Base-by-base conservation (phyloP, 345 rosid genomes). In the Aurinia saxatilis region DNA sequence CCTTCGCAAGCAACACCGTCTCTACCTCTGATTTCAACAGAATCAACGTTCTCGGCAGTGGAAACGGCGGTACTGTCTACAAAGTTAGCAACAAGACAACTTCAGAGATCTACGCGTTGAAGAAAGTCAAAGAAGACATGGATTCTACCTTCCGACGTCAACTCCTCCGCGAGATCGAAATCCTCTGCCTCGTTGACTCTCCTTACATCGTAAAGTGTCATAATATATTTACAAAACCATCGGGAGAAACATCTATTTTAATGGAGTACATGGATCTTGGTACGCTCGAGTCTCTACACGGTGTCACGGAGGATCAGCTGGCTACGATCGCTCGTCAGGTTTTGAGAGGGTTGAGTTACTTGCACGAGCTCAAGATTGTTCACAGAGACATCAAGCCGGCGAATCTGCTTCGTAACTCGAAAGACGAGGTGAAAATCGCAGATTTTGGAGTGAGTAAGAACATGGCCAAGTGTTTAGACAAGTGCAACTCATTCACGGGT, bases 361-460 rank as follows among this genome's bases (percentile, higher is more conserved):
- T 88, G 37, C 96, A 88, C 62, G 55, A 75, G 27, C 76, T 66
- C 15, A 82, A 82, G 45, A 84, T 88, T 59, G 77, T 88, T 23
- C 96, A 88, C 15, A 77, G 93, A 15, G 96, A 88, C 52, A 77
- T 85, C n/a, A 88, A 88, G 56, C 93, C 96, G 2, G 77, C 90
- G 21, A 88, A 88, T 50, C 56, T 88, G n/a, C 64, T 88, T 37
- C 84, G 79, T 5, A 81, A 88, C 51, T 38, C 66, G 17, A 61
- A 62, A 2, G 63, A 79, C 80, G 79, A 78, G 9, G 85, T 88
- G 11, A 88, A 88, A 66, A 88, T 88, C 39, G 79, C 87, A 7
- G 96, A 89, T 50, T 89, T 89, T 40, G 95, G 96, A 0, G 95
- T 86, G 2, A 80, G 95, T 67, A 89, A 79, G 35, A 77, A 84